Base-by-base conservation (phyloP, 2,329 filamentous ascomycete species). In the Trichoderma harzianum region DNA sequence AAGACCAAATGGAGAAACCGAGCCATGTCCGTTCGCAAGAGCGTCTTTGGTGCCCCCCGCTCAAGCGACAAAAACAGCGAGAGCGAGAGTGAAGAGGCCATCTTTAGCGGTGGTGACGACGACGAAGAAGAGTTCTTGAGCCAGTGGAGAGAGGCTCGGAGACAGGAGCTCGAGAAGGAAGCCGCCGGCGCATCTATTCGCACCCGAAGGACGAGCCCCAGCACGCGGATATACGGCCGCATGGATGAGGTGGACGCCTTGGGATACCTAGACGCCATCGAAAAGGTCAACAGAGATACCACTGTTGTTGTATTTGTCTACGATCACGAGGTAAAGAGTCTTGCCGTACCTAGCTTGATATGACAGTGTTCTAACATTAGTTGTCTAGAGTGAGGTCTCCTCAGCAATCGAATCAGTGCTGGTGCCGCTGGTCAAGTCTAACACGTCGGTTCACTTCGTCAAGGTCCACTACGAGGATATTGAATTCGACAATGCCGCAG, bases 241-340 rank as follows among this genome's bases (percentile, higher is more conserved):
- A 84, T 98, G 74, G 92, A 95, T 73, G 88, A 90, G 72, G 96
- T 98, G 1, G 95, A 98, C 84, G 95, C 94, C 8, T 85, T 92
- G 74, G 96, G 95, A 21, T 99, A 97, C 78, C 87, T 99, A n/a
- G 95, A 98, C 81, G 95, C 95, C 70, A 94, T 98, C 76, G 96
- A 99, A 83, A 96, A 94, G 82, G 93, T 95, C 5, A 86, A 90
- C 51, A 83, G 90, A 62, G 93, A 95, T 61, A 95, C 93, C 0
- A 88, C 92, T 4, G 95, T 98, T 2, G 92, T 98, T 3, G 96
- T 99, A 32, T 97, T 95, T 83, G 94, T 99, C 75, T 96, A 94
- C 81, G 94, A 98, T 78, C 88, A 93, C 73, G 88, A 92, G 85
- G 94, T 97, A 88, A 80, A 90, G 14, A 65, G 10, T 65, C n/a